A percentile compares a stretch with the other conserved stretches of the same genome.
Evolutionary conservation across 441 rosid genomes (phyloP).

Genomic region (Corymbia citriodora): DNA sequence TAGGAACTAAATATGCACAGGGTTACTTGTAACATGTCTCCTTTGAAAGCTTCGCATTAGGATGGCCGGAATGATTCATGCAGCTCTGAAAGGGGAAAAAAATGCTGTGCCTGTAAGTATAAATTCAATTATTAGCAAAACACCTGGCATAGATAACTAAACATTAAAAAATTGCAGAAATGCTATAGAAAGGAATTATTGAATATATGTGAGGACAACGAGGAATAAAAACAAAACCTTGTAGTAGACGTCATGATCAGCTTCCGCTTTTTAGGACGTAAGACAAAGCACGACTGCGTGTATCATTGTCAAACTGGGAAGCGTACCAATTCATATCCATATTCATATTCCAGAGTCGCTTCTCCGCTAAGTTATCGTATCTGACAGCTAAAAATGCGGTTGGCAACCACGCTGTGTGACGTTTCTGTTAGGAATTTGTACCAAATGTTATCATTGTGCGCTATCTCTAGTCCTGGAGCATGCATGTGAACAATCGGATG

Average conservation of each 20-base stretch:
- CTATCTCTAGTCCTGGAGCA: neutral
- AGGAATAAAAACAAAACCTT: neutral
- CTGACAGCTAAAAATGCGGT: neutral
- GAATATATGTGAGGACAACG: neutral
- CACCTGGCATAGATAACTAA: neutral
- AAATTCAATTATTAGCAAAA: neutral
- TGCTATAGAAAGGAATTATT: neutral
- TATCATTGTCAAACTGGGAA: neutral
- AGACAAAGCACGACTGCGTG: neutral
- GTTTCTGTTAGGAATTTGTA: neutral
- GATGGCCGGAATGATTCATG: conserved; percentile 85
- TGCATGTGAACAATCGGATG: neutral
- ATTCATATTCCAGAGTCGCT: neutral
- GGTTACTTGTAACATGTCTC: conserved; percentile 61
- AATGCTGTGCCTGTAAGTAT: conserved; percentile 61
- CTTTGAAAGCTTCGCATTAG: conserved; percentile 90
- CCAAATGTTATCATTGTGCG: neutral
- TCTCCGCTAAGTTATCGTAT: neutral
- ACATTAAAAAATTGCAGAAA: neutral
- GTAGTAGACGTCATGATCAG: neutral
- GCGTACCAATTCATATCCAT: neutral
- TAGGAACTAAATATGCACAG: neutral
- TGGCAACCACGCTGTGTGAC: neutral
- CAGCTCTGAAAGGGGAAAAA: conserved; percentile 83
- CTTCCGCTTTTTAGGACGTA: neutral